phyloP scores from a whole-genome alignment of 2,329 filamentous ascomycete genomes.

The Basipetospora chlamydospora region DNA sequence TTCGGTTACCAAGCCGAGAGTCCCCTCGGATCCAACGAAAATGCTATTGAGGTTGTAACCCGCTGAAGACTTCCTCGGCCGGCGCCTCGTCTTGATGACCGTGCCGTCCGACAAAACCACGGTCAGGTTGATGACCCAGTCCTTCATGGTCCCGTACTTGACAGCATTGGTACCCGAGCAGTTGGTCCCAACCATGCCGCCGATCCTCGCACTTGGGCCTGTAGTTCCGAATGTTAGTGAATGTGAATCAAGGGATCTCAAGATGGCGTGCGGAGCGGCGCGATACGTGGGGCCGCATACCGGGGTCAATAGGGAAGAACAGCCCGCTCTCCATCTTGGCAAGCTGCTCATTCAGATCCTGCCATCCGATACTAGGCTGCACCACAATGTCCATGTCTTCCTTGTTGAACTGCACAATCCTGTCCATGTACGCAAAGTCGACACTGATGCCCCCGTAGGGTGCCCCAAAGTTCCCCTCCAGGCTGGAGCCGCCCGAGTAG shows the following conservation, averaged over 20 bases:
- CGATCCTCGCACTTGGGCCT: constrained; percentile 57
- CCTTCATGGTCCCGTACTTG: constrained; percentile 74
- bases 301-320: constrained; percentile 85
- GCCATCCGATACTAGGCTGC: constrained; percentile 85
- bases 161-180: constrained; percentile 68
- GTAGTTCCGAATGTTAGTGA: neutral
- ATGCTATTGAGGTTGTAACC: constrained; percentile 72
- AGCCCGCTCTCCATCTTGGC: constrained; percentile 58
- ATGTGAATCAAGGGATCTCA: too few relatives aligned
- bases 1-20: constrained; percentile 67
- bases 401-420: constrained; percentile 63
- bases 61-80: constrained; percentile 69
- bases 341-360: constrained; percentile 62
- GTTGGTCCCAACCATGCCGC: constrained; percentile 72
- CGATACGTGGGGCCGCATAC: constrained; percentile 24
- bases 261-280: too few relatives aligned
- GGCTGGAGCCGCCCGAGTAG: constrained; percentile 71
- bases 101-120: constrained; percentile 68
- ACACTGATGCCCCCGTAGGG: constrained; percentile 78
- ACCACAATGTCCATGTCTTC: constrained; percentile 89
- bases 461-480: constrained; percentile 84
- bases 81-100: constrained; percentile 61
- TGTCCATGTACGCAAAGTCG: constrained; percentile 79
- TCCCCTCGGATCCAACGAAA: constrained; percentile 73
- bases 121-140: constrained; percentile 73